Base-by-base conservation (phyloP, 352 stramenopile genomes). In the Phytophthora nicotianae region DNA sequence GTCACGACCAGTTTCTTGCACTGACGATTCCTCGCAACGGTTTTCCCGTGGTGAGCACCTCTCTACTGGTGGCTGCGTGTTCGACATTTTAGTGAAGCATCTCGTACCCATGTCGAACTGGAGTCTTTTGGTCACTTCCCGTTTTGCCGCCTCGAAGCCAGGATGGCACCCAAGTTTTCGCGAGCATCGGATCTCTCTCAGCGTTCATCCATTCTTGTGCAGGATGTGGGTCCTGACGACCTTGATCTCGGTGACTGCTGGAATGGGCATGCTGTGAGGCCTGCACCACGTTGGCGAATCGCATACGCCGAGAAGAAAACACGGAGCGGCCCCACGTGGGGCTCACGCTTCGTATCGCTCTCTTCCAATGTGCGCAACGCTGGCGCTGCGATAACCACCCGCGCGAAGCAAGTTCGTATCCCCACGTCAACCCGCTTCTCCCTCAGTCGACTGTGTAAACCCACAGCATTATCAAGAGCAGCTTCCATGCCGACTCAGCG, bases 181-280 rank as follows among this genome's bases (percentile, higher is more conserved):
- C 42, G 52, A 27, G 5, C 41, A 23, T 43, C 7, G 5, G 9
- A 7, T 32, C 48, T 50, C 46, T 23, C 10, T 10, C 23, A 56
- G 40, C 40, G 35, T 24, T 20, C 62, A 11, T 70, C 62, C 41
- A 65, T 70, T 19, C 62, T 70, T 13, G 56, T 58, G 5, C 27
- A 59, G 32, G 58, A 70, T 21, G 55, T 65, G 13, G 43, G 24
- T 5, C 40, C 33, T 42, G 62, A 65, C 8, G 35, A 70, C 14
- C 14, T 42, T 21, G 17, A 51, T 14, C 43, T 71, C n/a, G 17
- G 23, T 13, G 49, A 62, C 16, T 47, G 21, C 37, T 70, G 62
- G 57, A 26, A n/a, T 26, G 62, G 40, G 4, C 32, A 33, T 21
- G 11, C 6, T 19, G 20, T 32, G 9, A 21, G 17, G 20, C 37